These are phyloP conservation scores for Coemansia sp. DNA, from an alignment of 192 early-diverging fungal species.

Conservation along the genomic window DNA sequence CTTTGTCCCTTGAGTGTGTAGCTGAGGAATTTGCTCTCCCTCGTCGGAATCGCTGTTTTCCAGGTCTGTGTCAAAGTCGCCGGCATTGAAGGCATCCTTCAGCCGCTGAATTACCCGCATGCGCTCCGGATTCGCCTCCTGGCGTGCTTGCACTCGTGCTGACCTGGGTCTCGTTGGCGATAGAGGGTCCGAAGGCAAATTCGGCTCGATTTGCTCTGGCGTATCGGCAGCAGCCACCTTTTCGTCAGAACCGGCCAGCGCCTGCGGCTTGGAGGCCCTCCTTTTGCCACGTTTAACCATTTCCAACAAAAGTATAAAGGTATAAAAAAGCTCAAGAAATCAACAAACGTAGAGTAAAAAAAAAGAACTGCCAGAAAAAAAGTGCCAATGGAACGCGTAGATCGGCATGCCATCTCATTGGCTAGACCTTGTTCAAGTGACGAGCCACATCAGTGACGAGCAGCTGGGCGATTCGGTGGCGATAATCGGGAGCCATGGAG, in stretches of 20 bases:
- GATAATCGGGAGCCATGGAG: conserved; percentile 13
- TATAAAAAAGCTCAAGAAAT: conserved; percentile 6
- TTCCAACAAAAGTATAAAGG: background rate
- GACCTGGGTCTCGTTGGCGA: conserved; percentile 3
- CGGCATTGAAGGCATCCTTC: conserved; percentile 31
- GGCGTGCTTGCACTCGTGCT: conserved; percentile 37
- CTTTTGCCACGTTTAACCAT: conserved; percentile 5
- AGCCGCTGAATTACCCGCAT: conserved; percentile 30
- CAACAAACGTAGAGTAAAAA: conserved; percentile 1
- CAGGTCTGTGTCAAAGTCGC: conserved; percentile 32
- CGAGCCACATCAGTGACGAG: background rate
- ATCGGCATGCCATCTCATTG: background rate
- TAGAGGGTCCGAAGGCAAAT: background rate
- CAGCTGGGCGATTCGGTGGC: background rate
- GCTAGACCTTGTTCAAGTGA: background rate
- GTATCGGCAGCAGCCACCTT: background rate
- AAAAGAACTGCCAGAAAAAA: conserved; percentile 10
- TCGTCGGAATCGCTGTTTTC: conserved; percentile 7
- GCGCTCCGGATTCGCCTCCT: conserved; percentile 32
- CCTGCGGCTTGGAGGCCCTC: background rate
- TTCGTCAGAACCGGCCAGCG: background rate
- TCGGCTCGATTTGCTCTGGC: background rate
- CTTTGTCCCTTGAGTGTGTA: background rate
- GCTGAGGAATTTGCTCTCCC: background rate
- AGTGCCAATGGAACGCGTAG: background rate